A percentile compares a stretch with the other conserved stretches of the same genome.
Conservation (phyloP, 768 basidiomycete species). For the Infundibulicybe gibba region DNA sequence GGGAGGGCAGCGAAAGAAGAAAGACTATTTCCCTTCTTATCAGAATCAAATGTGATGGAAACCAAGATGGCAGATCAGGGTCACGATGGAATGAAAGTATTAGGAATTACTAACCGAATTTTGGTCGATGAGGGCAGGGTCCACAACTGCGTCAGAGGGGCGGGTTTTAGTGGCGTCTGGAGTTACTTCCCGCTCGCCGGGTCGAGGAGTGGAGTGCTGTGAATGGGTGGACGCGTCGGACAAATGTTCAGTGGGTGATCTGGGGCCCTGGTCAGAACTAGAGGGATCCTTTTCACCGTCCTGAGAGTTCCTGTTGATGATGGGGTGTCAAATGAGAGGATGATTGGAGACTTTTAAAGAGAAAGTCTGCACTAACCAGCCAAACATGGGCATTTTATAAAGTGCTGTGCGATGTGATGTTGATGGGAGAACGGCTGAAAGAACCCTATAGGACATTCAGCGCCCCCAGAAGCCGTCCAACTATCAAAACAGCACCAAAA, state of each 20-base stretch:
- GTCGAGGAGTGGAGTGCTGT: neutral
- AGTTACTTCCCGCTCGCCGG: neutral
- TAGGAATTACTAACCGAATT: conserved; percentile 29
- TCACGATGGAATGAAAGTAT: conserved; percentile 24
- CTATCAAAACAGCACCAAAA: neutral
- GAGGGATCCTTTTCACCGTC: conserved; percentile 8
- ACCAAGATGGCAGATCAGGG: conserved; percentile 29
- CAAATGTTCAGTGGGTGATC: conserved; percentile 5
- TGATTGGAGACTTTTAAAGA: conserved; percentile 24
- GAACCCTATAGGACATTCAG: conserved; percentile 12
- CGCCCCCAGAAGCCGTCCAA: conserved; percentile 7
- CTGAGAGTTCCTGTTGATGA: conserved; percentile 16
- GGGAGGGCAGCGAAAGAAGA: conserved; percentile 12
- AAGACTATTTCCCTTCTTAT: conserved; percentile 30
- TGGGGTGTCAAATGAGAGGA: conserved; percentile 16
- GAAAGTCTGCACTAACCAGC: conserved; percentile 19
- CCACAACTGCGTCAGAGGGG: conserved; percentile 3
- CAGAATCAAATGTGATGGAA: conserved; percentile 28
- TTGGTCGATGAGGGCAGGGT: conserved; percentile 22
- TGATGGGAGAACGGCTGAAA: conserved; percentile 13
- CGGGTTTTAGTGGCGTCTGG: conserved; percentile 2
- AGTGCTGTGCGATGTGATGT: conserved; percentile 16
- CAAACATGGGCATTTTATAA: conserved; percentile 26
- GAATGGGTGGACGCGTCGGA: conserved; percentile 1
- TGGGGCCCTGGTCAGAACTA: neutral